Evolutionary conservation across 2,329 filamentous ascomycete species (phyloP), one percentile per base, ranked within the genome.

Genomic region (Cordyceps militaris): DNA sequence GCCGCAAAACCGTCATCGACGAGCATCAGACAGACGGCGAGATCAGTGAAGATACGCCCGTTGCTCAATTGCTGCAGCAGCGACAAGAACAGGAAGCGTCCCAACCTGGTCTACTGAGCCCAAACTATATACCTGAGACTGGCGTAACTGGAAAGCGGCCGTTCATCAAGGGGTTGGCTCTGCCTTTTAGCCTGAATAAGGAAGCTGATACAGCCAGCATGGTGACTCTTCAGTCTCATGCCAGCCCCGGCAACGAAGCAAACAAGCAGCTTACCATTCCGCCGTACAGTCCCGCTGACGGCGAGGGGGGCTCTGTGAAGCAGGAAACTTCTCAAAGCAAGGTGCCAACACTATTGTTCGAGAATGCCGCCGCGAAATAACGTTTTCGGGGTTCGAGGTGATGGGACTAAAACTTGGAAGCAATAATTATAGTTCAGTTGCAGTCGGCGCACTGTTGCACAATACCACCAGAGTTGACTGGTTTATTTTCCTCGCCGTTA

Each of bases 151-250:
- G 81, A 5, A 87, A 86, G 65, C 76, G 88, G 3, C 85, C 87
- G 0, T 84, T 84, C 47, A 76, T 88, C 6, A 83, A 82, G 21
- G 85, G 87, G 0, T 81, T 91, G 26, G 87, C 88, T 0, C 80
- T 89, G 63, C 88, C 88, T 0, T 92, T 92, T 66, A 87, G 82
- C 58, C 69, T 92, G 14, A 79, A 80, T 54, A 80, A 80, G 62
- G 79, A 87, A 21, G 80, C 81, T 2, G 80, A 83, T 4, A 87
- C 83, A 19, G 85, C 85, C 1, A 90, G 86, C 71, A 89, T 87
- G 79, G 72, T 86, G 54, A 90, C 87, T 0, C 70, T 91, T 21
- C 74, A 76, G 36, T 82, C 80, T 10, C 65, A 68, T 16, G 58
- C 58, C 19, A 71, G 63, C 14, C 66, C 66, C 3, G 54, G 32